Evolutionary conservation across 345 rosid species (phyloP).

Genomic region (Gossypium turneri): DNA sequence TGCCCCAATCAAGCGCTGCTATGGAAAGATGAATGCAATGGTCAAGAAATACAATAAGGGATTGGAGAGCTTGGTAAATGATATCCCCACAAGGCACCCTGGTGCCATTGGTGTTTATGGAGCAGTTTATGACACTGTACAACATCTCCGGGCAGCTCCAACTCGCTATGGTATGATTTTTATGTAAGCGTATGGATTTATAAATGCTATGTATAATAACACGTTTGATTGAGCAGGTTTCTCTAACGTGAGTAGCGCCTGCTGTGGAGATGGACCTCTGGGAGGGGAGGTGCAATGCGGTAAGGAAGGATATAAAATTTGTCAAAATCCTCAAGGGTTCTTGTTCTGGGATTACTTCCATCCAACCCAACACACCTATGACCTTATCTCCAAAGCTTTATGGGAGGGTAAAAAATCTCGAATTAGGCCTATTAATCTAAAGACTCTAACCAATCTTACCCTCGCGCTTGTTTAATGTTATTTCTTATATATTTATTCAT

Average conservation of each 20-base stretch:
- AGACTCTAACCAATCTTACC: constrained; percentile 31
- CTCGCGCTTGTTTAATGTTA: not conserved
- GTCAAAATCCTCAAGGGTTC: constrained; percentile 34
- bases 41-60: constrained; percentile 43
- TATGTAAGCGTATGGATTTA: not conserved
- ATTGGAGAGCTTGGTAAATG: constrained; percentile 41
- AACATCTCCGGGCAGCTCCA: constrained; percentile 39
- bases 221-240: constrained; percentile 31
- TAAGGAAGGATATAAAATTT: constrained; percentile 46
- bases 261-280: constrained; percentile 49
- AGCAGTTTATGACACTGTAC: constrained; percentile 45
- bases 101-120: constrained; percentile 48
- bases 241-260: constrained; percentile 39
- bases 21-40: constrained; percentile 52
- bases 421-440: constrained; percentile 48
- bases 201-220: too few relatives aligned
- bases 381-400: constrained; percentile 48
- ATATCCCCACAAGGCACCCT: constrained; percentile 30
- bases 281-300: constrained; percentile 57
- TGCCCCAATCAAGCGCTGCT: constrained; percentile 44
- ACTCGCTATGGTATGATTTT: constrained; percentile 40
- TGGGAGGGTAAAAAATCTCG: constrained; percentile 40
- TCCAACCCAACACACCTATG: constrained; percentile 50
- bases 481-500: not conserved
- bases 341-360: constrained; percentile 69